Conservation (phyloP, 257 asterid genomes). For the Solanum bukasovii region DNA sequence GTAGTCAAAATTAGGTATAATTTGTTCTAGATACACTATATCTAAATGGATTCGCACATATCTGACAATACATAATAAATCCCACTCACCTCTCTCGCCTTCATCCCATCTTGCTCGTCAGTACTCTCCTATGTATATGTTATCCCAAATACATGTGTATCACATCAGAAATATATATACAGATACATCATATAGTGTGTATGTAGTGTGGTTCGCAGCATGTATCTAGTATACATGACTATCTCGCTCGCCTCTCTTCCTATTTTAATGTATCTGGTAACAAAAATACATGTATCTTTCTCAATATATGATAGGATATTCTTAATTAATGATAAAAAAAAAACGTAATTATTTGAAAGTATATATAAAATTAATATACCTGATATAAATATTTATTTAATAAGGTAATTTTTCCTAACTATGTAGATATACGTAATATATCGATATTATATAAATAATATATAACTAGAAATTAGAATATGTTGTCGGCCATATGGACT, state of each 20-base stretch:
- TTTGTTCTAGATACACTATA: not conserved
- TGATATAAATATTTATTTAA: no score
- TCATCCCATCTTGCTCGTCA: not conserved
- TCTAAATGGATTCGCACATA: no score
- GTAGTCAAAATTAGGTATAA: not conserved
- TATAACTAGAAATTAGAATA: not conserved
- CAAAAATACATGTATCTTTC: no score
- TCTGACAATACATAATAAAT: no score
- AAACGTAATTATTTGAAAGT: no score
- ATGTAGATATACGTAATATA: rapidly evolving
- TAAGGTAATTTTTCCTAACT: no score
- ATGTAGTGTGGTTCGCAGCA: not conserved
- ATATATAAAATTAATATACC: no score
- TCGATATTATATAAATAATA: no score
- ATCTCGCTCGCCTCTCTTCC: not conserved
- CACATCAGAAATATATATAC: not conserved
- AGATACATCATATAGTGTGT: no score
- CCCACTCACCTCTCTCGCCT: rapidly evolving
- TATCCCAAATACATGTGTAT: not conserved
- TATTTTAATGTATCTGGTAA: not conserved
- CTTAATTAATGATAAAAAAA: no score
- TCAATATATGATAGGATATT: not conserved
- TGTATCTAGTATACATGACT: not conserved
- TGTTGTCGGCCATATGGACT: not conserved
- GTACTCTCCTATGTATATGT: not conserved